Base-by-base conservation (phyloP, 371 early-diverging fungal genomes). In the Nematocida sp. region DNA sequence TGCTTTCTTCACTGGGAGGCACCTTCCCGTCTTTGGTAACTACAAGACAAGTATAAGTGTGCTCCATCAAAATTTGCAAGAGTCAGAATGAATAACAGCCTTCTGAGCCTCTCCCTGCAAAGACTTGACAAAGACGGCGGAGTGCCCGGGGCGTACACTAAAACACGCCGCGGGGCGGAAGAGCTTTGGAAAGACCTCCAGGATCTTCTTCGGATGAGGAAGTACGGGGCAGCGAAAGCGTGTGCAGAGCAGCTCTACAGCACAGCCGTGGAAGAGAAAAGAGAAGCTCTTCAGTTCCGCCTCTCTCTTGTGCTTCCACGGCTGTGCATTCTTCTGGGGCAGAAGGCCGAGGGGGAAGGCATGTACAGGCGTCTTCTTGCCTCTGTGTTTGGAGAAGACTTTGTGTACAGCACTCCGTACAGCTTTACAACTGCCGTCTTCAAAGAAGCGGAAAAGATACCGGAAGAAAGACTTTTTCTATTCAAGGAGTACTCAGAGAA, bases 401-500 rank as follows among this genome's bases (percentile, higher is more conserved):
- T 70, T 70, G 45, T 60, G 4, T 70, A 60, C 34, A 27, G 8
- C 3, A 32, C n/a, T 0, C 21, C 29, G 29, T 60, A 70, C 43
- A 60, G 62, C 43, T 70, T 56, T 40, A n/a, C 19, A 17, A 41
- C 49, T 2, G 62, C 25, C 25, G 1, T 49, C 3, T 60, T 70
- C 45, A 21, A 32, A 13, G 4, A 19, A 3, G 43, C 51, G 15
- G 23, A 34, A 17, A 19, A 5, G 13, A 36, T 21, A 1, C 34
- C 3, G 0, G 0, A n/a, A 15, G 36, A 23, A 7, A 29, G 34
- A 15, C 5, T 13, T 36, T 58, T 58, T 51, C 8, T 70, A 23
- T 52, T 70, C 19, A 43, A 70, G 15, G 74, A 70, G 46, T 57
- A 57, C 46, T 40, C 60, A n/a, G 5, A 21, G n/a, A 70, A 70